phyloP scores from a whole-genome alignment of 1,284 basidiomycete species.

The Cryptococcus deneoformans region DNA sequence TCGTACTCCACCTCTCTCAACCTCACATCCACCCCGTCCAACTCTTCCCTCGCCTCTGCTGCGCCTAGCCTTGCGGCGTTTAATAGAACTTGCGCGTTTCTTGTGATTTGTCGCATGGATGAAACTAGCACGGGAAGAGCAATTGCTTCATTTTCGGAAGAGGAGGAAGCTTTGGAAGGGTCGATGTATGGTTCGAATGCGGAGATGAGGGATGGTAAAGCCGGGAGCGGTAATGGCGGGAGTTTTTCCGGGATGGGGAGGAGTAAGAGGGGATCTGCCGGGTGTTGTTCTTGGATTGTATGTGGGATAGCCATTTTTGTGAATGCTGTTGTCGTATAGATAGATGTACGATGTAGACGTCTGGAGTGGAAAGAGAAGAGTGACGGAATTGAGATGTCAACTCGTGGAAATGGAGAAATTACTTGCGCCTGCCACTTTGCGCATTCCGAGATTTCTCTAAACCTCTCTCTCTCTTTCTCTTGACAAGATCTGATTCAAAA shows the following conservation, averaged over 20 bases:
- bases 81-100: slow-evolving; percentile 28
- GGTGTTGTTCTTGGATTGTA: slow-evolving; percentile 26
- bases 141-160: background rate
- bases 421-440: background rate
- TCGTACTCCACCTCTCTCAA: slow-evolving; percentile 41
- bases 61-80: slow-evolving; percentile 33
- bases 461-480: background rate
- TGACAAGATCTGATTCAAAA: background rate
- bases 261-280: slow-evolving; percentile 38
- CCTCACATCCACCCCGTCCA: slow-evolving; percentile 36
- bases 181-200: slow-evolving; percentile 9
- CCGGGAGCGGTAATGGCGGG: slow-evolving; percentile 20
- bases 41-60: slow-evolving; percentile 25
- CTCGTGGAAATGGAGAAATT: no score
- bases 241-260: slow-evolving; percentile 30
- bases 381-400: background rate
- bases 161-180: no score
- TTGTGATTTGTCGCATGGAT: slow-evolving; percentile 28
- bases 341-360: no score
- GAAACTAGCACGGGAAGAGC: slow-evolving; percentile 24
- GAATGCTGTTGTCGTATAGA: background rate
- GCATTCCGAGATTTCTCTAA: background rate
- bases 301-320: slow-evolving; percentile 31
- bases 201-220: slow-evolving; percentile 18
- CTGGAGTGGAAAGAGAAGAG: background rate